These are phyloP conservation scores for Lentinus polychrous DNA, from an alignment of 1,284 basidiomycete species.

Conservation along the genomic window DNA sequence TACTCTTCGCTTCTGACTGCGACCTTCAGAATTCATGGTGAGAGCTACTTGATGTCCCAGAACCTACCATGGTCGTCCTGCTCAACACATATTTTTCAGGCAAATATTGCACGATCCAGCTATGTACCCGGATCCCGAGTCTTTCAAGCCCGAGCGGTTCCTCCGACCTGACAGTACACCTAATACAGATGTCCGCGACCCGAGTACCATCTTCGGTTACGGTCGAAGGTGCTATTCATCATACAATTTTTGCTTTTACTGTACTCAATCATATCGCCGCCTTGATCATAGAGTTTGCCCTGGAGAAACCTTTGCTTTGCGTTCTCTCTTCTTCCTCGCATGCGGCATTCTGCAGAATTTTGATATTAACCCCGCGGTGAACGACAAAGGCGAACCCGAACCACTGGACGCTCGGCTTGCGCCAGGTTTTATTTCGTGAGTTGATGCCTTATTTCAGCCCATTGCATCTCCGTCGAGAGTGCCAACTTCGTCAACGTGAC, in stretches of 20 bases:
- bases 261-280: not conserved
- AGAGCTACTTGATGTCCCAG: too few species aligned
- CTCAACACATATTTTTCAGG: too few species aligned
- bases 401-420: too few species aligned
- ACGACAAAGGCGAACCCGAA: too few species aligned
- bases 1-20: not conserved
- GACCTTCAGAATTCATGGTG: not conserved
- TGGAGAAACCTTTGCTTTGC: not conserved
- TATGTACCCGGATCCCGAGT: slow-evolving; percentile 13
- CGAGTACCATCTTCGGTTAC: slow-evolving; percentile 14
- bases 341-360: not conserved
- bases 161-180: slow-evolving; percentile 12
- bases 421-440: too few species aligned
- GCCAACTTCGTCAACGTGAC: too few species aligned
- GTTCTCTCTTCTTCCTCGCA: not conserved
- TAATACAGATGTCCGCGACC: slow-evolving; percentile 9
- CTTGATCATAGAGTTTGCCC: not conserved
- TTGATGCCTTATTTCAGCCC: too few species aligned
- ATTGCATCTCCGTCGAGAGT: too few species aligned
- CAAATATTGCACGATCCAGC: slow-evolving; percentile 12
- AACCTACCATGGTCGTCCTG: too few species aligned
- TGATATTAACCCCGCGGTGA: not conserved
- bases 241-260: not conserved
- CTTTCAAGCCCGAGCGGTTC: slow-evolving; percentile 16
- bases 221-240: slow-evolving; percentile 13